These are phyloP conservation scores for Cutaneotrichosporon sp. DNA, from an alignment of 1,284 basidiomycete species.

Conservation along the genomic window DNA sequence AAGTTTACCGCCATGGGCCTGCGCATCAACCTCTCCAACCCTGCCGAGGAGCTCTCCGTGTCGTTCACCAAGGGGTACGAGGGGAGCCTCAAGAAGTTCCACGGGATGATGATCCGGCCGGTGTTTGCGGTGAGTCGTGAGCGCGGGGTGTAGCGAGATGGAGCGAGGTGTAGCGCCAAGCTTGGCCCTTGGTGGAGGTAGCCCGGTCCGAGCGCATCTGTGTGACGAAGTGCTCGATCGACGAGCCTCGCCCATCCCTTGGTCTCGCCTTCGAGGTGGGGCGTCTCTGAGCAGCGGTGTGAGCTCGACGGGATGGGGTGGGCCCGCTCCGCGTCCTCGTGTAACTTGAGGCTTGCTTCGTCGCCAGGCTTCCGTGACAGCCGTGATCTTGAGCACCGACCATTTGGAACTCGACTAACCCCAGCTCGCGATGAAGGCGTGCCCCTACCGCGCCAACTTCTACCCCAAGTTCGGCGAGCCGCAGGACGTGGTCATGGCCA, in stretches of 20 bases:
- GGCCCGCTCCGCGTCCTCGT: too few relatives aligned
- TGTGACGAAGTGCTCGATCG: too few relatives aligned
- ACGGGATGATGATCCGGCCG: conserved; percentile 83
- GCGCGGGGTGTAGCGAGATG: neutral
- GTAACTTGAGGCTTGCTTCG: too few relatives aligned
- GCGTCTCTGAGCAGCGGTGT: too few relatives aligned
- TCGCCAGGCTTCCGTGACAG: too few relatives aligned
- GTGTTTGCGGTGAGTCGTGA: conserved; percentile 70
- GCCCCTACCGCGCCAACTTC: conserved; percentile 87
- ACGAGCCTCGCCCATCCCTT: too few relatives aligned
- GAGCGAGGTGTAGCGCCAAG: too few relatives aligned
- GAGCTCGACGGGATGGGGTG: too few relatives aligned
- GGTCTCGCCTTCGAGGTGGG: too few relatives aligned
- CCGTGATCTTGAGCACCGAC: too few relatives aligned
- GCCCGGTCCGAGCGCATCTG: too few relatives aligned
- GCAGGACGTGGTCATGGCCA: conserved; percentile 66
- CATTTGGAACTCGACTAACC: too few relatives aligned
- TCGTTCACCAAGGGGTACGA: conserved; percentile 87
- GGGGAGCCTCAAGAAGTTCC: conserved; percentile 76
- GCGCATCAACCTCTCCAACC: conserved; percentile 69
- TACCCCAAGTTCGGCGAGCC: conserved; percentile 82
- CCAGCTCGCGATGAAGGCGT: conserved; percentile 94
- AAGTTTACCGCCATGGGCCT: conserved; percentile 89
- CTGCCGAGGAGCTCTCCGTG: conserved; percentile 66
- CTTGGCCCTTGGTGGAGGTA: neutral